These are phyloP conservation scores for Apophysomyces elegans DNA, from an alignment of 371 early-diverging fungal species.

Conservation along the genomic window DNA sequence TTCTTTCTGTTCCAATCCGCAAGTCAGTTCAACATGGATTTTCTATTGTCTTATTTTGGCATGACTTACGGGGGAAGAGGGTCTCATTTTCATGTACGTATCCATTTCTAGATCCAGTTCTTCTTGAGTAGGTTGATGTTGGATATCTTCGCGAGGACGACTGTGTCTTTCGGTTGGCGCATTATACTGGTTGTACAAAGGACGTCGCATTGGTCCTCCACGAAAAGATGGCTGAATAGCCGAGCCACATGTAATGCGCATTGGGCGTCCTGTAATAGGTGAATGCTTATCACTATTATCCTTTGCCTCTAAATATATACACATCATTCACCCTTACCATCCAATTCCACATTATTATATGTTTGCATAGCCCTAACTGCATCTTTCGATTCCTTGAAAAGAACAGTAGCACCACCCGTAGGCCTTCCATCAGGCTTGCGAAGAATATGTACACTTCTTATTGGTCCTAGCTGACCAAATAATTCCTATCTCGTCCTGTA, in stretches of 20 bases:
- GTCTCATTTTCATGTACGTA: slow-evolving; percentile 40
- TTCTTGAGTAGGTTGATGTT: slow-evolving; percentile 42
- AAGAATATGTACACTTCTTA: slow-evolving; percentile 55
- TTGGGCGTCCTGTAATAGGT: slow-evolving; percentile 44
- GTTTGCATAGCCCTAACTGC: slow-evolving; percentile 59
- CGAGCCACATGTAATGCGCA: slow-evolving; percentile 44
- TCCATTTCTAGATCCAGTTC: slow-evolving; percentile 61
- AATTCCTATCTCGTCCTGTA: slow-evolving; percentile 42
- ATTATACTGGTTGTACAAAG: slow-evolving; percentile 20
- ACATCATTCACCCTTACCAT: slow-evolving; percentile 45
- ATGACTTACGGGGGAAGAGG: slow-evolving; percentile 17
- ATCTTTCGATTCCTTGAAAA: slow-evolving; percentile 48
- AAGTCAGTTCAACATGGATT: neutral
- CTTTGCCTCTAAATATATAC: neutral
- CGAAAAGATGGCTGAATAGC: slow-evolving; percentile 4
- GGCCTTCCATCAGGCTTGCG: slow-evolving; percentile 64
- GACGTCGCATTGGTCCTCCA: slow-evolving; percentile 15
- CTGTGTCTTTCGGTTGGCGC: slow-evolving; percentile 9
- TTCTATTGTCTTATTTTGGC: neutral
- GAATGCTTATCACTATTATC: neutral
- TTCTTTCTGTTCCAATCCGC: neutral
- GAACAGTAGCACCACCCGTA: slow-evolving; percentile 65
- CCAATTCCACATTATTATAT: slow-evolving; percentile 63
- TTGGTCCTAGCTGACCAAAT: slow-evolving; percentile 55
- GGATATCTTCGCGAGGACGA: slow-evolving; percentile 21